Conservation (phyloP, 176 grass and related monocot genomes). For the Puya raimondii region DNA sequence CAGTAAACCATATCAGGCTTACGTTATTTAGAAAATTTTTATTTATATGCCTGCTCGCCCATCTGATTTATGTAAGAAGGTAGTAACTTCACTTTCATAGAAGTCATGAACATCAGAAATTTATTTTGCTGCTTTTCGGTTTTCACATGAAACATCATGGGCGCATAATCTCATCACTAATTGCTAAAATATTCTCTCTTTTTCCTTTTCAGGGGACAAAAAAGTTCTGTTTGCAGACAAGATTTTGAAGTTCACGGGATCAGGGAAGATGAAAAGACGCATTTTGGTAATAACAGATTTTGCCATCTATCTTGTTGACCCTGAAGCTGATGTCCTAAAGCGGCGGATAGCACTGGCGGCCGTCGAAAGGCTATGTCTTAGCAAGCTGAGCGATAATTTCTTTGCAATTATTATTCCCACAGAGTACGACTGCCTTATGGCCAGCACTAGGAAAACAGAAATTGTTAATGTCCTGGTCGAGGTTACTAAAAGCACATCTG, state of each 20-base stretch:
- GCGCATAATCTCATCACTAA: not conserved
- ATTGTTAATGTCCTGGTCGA: constrained; percentile 61
- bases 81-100: not conserved
- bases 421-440: constrained; percentile 84
- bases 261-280: constrained; percentile 86
- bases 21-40: too few species aligned
- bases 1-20: too few species aligned
- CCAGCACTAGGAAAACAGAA: constrained; percentile 80
- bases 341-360: constrained; percentile 85
- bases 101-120: not conserved
- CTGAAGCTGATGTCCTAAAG: constrained; percentile 77
- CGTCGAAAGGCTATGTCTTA: constrained; percentile 69
- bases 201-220: constrained; percentile 65
- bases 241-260: constrained; percentile 64
- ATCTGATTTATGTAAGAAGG: not conserved
- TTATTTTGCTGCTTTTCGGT: constrained; percentile 7
- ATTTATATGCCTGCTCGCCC: too few species aligned
- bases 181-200: not conserved
- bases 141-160: not conserved
- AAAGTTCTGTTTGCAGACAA: constrained; percentile 88
- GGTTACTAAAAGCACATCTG: constrained; percentile 65
- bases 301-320: constrained; percentile 85
- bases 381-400: constrained; percentile 73
- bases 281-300: constrained; percentile 83
- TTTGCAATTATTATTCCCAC: constrained; percentile 76